Evolutionary conservation across 257 asterid species (phyloP).

Genomic region (Ligustrum vulgare): DNA sequence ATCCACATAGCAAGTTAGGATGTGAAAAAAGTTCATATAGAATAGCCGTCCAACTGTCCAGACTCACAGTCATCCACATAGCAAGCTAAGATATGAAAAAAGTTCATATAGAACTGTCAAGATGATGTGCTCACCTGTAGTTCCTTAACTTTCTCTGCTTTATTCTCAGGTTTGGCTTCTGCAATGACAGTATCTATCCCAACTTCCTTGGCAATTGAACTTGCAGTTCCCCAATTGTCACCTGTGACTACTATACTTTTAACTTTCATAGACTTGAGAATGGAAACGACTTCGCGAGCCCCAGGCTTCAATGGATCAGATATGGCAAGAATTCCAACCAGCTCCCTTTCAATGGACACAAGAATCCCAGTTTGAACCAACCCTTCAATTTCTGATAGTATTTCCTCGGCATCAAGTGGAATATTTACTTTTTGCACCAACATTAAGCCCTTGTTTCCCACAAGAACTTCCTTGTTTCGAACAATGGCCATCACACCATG

Average conservation of each 20-base stretch:
- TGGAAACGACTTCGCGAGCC: constrained; percentile 59
- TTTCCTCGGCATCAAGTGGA: constrained; percentile 61
- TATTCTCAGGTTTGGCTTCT: constrained; percentile 74
- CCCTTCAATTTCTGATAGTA: constrained; percentile 52
- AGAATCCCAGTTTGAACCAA: constrained; percentile 78
- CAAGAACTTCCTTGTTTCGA: constrained; percentile 57
- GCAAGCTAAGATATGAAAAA: too few relatives aligned
- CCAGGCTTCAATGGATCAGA: constrained; percentile 81
- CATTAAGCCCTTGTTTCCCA: constrained; percentile 81
- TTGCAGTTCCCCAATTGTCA: constrained; percentile 87
- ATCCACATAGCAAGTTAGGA: too few relatives aligned
- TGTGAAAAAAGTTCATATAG: too few relatives aligned
- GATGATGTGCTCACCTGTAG: constrained; percentile 48
- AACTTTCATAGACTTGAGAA: constrained; percentile 65
- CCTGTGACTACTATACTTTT: constrained; percentile 69
- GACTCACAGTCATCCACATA: too few relatives aligned
- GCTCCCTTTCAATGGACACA: constrained; percentile 55
- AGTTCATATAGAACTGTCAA: not conserved
- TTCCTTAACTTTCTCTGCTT: constrained; percentile 75
- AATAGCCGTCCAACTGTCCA: too few relatives aligned
- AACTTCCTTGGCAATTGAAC: constrained; percentile 68
- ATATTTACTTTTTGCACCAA: constrained; percentile 36
- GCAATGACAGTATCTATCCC: constrained; percentile 65
- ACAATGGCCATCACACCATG: constrained; percentile 84
- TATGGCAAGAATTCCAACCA: constrained; percentile 59